Base-by-base conservation (phyloP, 2,329 filamentous ascomycete genomes). In the Aspergillus floridensis region DNA sequence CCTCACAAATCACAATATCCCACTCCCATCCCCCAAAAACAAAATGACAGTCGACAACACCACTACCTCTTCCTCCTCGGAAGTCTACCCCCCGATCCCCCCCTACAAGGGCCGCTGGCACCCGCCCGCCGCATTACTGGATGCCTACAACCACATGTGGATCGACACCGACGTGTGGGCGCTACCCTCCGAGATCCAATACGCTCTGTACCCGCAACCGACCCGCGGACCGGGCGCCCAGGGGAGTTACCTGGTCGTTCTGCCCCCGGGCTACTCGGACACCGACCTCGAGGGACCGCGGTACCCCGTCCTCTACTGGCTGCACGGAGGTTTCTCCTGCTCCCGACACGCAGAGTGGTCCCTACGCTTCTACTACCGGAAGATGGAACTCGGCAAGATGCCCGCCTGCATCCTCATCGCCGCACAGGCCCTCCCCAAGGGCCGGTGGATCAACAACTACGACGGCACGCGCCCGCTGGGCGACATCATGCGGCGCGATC, bases 131-230 rank as follows among this genome's bases (percentile, higher is more conserved):
- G 11, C 32, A 35, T 16, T 35, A 5, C 49, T 51, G 22, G 49
- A 51, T 32, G 29, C n/a, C 49, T 32, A 51, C 29, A 51, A 51
- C 49, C 29, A 51, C 49, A 51, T 51, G 49, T 51, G 49, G 49
- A 51, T 51, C 6, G 24, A 51, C 49, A 51, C 49, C 26, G 49
- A 51, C 26, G 49, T 35, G 6, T 51, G 49, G 49, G 49, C 29
- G 5, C 21, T 35, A 12, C 49, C 49, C n/a, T 29, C 29, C 21
- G 32, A 51, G 19, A 21, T 32, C 19, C 29, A n/a, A 10, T 51
- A 35, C n/a, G 49, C 19, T 11, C 49, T 51, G 16, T 51, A 51
- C 16, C 19, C 26, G 22, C 26, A 51, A 19, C 49, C 49, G 19
- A 51, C 26, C 10, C 49, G 49, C 26, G 49, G 49, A 7, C 49